phyloP scores from a whole-genome alignment of 139 green algal species.

The Chlorella sorokiniana region DNA sequence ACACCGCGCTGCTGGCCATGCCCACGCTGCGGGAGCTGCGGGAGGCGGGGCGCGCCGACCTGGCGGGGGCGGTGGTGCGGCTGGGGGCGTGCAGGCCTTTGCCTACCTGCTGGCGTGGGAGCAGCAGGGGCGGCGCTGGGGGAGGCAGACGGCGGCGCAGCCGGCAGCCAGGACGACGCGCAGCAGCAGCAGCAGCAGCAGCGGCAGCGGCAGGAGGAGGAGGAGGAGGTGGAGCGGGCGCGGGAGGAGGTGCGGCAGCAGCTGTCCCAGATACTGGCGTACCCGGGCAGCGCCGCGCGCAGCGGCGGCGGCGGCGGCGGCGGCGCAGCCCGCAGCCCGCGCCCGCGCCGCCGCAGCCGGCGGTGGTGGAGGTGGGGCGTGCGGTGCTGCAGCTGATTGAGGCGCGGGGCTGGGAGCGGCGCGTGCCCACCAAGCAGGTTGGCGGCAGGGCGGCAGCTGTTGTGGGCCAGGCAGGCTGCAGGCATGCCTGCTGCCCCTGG shows the following conservation, averaged over 20 bases:
- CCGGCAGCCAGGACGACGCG: background rate
- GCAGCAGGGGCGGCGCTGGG: conserved; percentile 5
- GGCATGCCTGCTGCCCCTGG: background rate
- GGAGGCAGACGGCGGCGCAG: background rate
- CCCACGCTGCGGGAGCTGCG: conserved; percentile 21
- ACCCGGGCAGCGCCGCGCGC: background rate
- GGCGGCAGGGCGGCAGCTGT: background rate
- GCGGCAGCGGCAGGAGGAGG: background rate
- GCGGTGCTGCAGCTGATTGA: conserved; percentile 21
- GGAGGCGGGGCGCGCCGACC: conserved; percentile 18
- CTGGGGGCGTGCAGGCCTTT: conserved; percentile 23
- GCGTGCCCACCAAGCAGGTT: conserved; percentile 33
- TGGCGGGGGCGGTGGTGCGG: conserved; percentile 6
- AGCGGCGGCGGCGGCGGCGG: background rate
- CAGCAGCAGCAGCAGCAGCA: background rate
- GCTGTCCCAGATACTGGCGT: background rate
- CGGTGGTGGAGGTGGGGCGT: conserved; percentile 11
- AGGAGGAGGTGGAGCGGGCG: background rate
- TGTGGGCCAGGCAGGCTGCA: background rate
- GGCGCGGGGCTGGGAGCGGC: conserved; percentile 19
- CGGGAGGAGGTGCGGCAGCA: background rate
- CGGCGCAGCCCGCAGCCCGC: background rate
- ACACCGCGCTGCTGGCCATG: conserved; percentile 6
- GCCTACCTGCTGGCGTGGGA: conserved; percentile 3
- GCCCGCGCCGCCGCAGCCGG: conserved; percentile 9